A percentile compares a stretch with the other conserved stretches of the same genome.
Conservation (phyloP, 2,329 filamentous ascomycete genomes). For the Rhinocladiella mackenziei region DNA sequence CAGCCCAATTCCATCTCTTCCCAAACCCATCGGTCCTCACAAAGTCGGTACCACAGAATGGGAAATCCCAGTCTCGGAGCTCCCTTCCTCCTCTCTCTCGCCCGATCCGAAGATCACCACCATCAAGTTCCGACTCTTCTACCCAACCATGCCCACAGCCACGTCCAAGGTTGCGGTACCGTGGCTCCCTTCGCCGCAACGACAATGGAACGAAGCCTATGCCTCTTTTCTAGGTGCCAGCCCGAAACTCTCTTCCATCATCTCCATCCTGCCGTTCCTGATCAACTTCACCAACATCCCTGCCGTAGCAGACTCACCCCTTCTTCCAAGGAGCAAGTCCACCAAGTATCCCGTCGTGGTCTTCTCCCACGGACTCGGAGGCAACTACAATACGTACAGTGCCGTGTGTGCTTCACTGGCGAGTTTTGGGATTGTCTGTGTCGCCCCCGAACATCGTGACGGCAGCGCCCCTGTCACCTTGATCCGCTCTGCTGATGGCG, state of each 20-base stretch:
- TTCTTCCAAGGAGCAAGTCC: conserved; percentile 50
- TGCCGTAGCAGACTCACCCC: conserved; percentile 45
- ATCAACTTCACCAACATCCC: conserved; percentile 32
- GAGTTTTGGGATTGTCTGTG: conserved; percentile 73
- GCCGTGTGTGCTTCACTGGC: conserved; percentile 73
- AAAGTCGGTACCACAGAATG: conserved; percentile 75
- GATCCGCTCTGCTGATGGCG: conserved; percentile 51
- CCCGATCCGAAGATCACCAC: conserved; percentile 61
- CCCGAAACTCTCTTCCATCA: conserved; percentile 14
- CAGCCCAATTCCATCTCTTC: conserved; percentile 64
- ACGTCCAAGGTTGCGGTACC: conserved; percentile 54
- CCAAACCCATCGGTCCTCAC: conserved; percentile 71
- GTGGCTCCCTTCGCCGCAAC: conserved; percentile 76
- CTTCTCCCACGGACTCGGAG: conserved; percentile 82
- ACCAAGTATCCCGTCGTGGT: conserved; percentile 73
- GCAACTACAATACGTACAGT: conserved; percentile 79
- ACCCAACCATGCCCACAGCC: conserved; percentile 56
- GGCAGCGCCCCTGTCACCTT: conserved; percentile 73
- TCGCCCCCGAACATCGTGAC: conserved; percentile 79
- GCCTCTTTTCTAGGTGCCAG: conserved; percentile 67
- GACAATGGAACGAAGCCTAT: conserved; percentile 70
- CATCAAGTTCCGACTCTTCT: conserved; percentile 76
- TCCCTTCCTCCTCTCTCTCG: conserved; percentile 49
- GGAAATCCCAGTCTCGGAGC: conserved; percentile 64
- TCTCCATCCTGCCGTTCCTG: conserved; percentile 26